Evolutionary conservation across 179 eudicot species (phyloP).

Genomic region (Heliamphora pulchella): DNA sequence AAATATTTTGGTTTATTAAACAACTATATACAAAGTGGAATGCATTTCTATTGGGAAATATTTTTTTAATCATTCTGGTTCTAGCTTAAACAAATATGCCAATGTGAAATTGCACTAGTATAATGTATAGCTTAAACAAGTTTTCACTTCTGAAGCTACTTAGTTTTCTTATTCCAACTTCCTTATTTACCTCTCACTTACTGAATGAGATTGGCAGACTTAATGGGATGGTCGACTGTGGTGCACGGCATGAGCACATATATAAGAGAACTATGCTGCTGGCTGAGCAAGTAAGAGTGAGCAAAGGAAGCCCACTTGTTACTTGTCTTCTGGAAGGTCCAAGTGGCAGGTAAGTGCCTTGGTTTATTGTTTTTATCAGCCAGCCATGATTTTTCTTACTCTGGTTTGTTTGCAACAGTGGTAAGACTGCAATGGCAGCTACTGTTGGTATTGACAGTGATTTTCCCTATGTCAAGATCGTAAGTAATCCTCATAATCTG

Average conservation of each 20-base stretch:
- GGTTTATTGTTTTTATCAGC: slow-evolving; percentile 9
- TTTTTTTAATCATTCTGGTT: too few relatives aligned
- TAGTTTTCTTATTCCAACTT: neutral
- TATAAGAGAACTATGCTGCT: slow-evolving; percentile 79
- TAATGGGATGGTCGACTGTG: slow-evolving; percentile 93
- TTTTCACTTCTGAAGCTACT: neutral
- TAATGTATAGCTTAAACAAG: neutral
- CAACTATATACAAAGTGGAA: too few relatives aligned
- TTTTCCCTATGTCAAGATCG: slow-evolving; percentile 95
- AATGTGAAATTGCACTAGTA: neutral
- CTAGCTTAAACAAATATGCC: too few relatives aligned
- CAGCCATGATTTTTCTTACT: slow-evolving; percentile 4
- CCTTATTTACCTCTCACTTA: slow-evolving; percentile 2
- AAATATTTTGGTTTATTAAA: too few relatives aligned
- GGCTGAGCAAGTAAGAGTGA: slow-evolving; percentile 88
- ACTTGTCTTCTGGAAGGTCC: slow-evolving; percentile 97
- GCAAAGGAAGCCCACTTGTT: slow-evolving; percentile 91
- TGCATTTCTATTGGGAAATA: too few relatives aligned
- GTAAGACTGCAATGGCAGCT: slow-evolving; percentile 97
- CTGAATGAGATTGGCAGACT: slow-evolving; percentile 46
- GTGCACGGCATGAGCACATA: slow-evolving; percentile 81
- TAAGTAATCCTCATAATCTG: slow-evolving; percentile 34
- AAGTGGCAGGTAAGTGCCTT: slow-evolving; percentile 66
- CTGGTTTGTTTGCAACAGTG: slow-evolving; percentile 40
- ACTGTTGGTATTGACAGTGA: slow-evolving; percentile 94